phyloP scores from a whole-genome alignment of 768 basidiomycete genomes.

The Nidularia pulvinata region DNA sequence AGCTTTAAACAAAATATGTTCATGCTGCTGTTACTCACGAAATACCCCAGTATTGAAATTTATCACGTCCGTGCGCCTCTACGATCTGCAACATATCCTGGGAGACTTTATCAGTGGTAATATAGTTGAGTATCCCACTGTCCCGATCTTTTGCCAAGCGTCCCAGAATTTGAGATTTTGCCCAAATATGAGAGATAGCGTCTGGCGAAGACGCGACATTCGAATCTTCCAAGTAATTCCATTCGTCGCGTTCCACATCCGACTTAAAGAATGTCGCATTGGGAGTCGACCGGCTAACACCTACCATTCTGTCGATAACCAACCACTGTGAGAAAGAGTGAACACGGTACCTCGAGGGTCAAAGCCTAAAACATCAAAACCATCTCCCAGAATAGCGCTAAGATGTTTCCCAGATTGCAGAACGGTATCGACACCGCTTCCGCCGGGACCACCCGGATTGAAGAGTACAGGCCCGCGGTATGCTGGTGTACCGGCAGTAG shows the following conservation, averaged over 20 bases:
- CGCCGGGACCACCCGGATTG: slow-evolving; percentile 49
- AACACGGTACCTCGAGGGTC: slow-evolving; percentile 45
- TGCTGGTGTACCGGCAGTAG: slow-evolving; percentile 24
- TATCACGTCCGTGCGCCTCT: slow-evolving; percentile 24
- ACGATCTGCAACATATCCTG: slow-evolving; percentile 34
- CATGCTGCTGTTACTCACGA: slow-evolving; percentile 12
- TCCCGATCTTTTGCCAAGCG: slow-evolving; percentile 27
- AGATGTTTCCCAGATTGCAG: slow-evolving; percentile 16
- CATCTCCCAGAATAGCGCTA: slow-evolving; percentile 30
- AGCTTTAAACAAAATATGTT: not conserved
- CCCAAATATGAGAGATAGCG: slow-evolving; percentile 25
- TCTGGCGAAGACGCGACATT: slow-evolving; percentile 19
- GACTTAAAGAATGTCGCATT: slow-evolving; percentile 30
- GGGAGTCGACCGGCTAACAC: slow-evolving; percentile 31
- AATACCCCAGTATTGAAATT: slow-evolving; percentile 28
- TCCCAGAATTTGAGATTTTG: slow-evolving; percentile 24
- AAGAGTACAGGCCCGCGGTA: slow-evolving; percentile 44
- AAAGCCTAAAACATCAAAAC: slow-evolving; percentile 45
- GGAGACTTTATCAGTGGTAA: slow-evolving; percentile 35
- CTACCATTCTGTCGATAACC: slow-evolving; percentile 15
- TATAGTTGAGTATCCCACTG: slow-evolving; percentile 17
- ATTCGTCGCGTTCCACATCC: slow-evolving; percentile 25
- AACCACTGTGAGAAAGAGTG: not conserved
- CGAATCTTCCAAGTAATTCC: slow-evolving; percentile 6
- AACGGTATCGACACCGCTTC: slow-evolving; percentile 33